Base-by-base conservation (phyloP, 371 early-diverging fungal genomes). In the Parasitella parasitica region DNA sequence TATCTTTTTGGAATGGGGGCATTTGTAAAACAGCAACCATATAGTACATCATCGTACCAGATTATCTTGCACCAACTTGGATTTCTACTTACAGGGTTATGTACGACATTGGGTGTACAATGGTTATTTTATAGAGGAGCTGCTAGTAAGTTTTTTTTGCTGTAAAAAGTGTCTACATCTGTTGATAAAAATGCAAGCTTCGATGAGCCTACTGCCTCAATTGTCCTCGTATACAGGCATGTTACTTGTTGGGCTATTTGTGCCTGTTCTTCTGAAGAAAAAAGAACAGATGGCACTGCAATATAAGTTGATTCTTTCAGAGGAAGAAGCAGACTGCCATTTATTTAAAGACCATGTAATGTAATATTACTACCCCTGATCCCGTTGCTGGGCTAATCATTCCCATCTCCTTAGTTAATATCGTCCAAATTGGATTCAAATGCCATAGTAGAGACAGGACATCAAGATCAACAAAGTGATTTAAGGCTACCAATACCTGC, bases 101-200 rank as follows among this genome's bases (percentile, higher is more conserved):
- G 72, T 54, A 80, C 79, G 28, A 85, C 87, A 2, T 67, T 87
- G 24, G 85, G 82, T 9, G 71, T 78, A 1, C 87, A 87, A 62
- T 87, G 84, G 81, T 51, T 87, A 13, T 82, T 84, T 56, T 87
- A 87, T 64, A 78, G 76, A 67, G 86, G 86, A 28, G 87, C 85
- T 35, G 84, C 87, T 7, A 81, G 86, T 84, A 78, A 75, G 81
- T 52, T 15, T 39, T 11, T 11, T 8, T 32, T 11, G 11, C n/a
- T 8, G 32, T 8, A 32, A 11, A 32, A 3, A 32, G 11, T 32
- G 32, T 32, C 11, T 11, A 32, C 32, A n/a, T 32, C 32, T 32
- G 6, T 32, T 32, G 11, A 32, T 32, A 11, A 32, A 1, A 2
- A 32, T 32, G 11, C 11, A 32, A 82, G 84, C 80, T 20, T 77